Conservation (phyloP, 2,329 filamentous ascomycete genomes). For the Alternaria conjuncta region DNA sequence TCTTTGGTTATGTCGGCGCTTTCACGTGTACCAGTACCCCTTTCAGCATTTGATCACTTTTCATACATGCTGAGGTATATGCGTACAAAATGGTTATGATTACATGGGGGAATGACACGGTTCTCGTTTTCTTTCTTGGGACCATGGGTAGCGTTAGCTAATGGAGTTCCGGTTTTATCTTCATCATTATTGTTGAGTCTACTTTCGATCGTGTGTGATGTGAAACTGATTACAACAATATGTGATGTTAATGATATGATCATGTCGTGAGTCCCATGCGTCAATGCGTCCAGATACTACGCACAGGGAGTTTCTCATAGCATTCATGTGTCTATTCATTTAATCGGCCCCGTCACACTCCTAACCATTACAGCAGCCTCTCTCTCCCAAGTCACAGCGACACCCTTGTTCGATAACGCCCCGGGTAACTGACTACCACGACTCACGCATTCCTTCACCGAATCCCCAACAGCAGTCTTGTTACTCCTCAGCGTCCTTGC, state of each 20-base stretch:
- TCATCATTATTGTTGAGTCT: constrained; percentile 5
- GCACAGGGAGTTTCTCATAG: neutral
- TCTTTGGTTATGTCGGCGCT: constrained; percentile 20
- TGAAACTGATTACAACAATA: neutral
- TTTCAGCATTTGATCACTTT: constrained; percentile 26
- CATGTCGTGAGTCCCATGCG: neutral
- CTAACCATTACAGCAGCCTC: constrained; percentile 96
- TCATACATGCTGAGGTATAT: constrained; percentile 23
- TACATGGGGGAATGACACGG: constrained; percentile 22
- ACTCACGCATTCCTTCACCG: constrained; percentile 82
- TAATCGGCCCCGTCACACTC: constrained; percentile 68
- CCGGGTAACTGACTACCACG: constrained; percentile 74
- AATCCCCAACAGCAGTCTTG: constrained; percentile 74
- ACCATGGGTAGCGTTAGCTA: constrained; percentile 35
- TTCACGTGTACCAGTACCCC: constrained; percentile 26
- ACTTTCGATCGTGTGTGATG: neutral
- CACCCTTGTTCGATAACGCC: constrained; percentile 54
- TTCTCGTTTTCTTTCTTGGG: constrained; percentile 14
- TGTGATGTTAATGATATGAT: neutral
- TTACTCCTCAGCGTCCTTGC: constrained; percentile 81
- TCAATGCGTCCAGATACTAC: neutral
- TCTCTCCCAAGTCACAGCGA: constrained; percentile 74
- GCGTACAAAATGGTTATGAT: constrained; percentile 35
- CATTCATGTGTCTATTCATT: constrained; percentile 16
- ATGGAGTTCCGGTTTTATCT: constrained; percentile 36